Evolutionary conservation across 2,329 filamentous ascomycete species (phyloP), one percentile per base, ranked within the genome.

Genomic region (Scedosporium dehoogii): DNA sequence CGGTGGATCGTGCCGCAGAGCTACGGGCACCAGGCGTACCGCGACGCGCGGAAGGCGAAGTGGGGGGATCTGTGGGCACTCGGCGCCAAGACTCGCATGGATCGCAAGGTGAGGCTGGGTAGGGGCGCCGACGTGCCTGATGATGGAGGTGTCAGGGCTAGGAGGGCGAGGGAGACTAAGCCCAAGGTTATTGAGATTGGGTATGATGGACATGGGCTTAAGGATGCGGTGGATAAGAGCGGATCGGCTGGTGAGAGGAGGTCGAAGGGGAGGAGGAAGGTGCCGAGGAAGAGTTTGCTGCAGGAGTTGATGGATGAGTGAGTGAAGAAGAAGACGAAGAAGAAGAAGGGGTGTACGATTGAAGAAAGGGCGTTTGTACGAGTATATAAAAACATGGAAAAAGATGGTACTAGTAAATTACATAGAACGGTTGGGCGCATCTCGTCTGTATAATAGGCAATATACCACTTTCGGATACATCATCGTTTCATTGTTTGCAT

Each of bases 61-160:
- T 97, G 93, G 94, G 94, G 94, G 46, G 94, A 97, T 72, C 79
- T 97, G 9, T 99, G 94, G 94, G 92, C 93, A 0, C 79, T 97
- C 0, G 94, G 94, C 0, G 93, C 92, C 23, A 97, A 97, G 80
- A 96, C 91, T 0, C 82, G 91, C 12, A 82, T 89, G 3, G 70
- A 74, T 2, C 79, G 90, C 57, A 79, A 77, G 14, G 76, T 89
- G 53, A 83, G 86, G 6, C 74, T 89, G 3, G 89, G 89, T 60
- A 73, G 71, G 65, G 75, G 74, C 61, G 71, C 71, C 41, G 67
- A 66, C 14, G 70, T 67, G 5, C 69, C 71, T 0, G 74, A 79
- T 29, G 81, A 81, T 46, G 79, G 78, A 4, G 79, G 78, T 3
- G 77, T 80, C 60, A 73, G 79, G 48, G 73, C 77, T 60, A 63